Conservation (phyloP, 345 rosid species). For the Mallotus nudiflorus region DNA sequence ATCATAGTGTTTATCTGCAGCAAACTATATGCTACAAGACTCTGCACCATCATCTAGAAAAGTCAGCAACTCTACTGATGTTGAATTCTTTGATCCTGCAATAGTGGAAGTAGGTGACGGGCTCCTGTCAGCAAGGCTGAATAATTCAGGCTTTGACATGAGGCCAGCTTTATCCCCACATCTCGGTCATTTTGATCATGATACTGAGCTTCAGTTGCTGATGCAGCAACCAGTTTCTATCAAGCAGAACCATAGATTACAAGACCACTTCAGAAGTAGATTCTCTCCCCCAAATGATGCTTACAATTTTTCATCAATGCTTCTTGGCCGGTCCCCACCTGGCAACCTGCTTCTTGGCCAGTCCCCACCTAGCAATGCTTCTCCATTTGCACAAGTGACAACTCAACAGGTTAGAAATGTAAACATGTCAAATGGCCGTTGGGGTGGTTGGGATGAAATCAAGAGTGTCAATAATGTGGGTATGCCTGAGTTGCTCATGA, state of each 20-base stretch:
- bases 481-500: conserved; percentile 34
- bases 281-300: conserved; percentile 38
- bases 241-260: conserved; percentile 35
- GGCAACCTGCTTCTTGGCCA: conserved; percentile 29
- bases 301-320: conserved; percentile 27
- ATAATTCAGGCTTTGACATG: conserved; percentile 33
- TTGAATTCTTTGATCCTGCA: conserved; percentile 53
- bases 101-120: conserved; percentile 45
- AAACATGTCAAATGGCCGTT: conserved; percentile 35
- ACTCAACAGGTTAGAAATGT: conserved; percentile 35
- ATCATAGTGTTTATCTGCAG: conserved; percentile 28
- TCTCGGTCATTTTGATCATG: conserved; percentile 32
- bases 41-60: conserved; percentile 28
- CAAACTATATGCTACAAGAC: conserved; percentile 30
- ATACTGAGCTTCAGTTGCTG: conserved; percentile 34
- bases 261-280: conserved; percentile 27
- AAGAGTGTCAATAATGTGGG: conserved; percentile 28
- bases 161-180: conserved; percentile 28
- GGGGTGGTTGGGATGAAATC: conserved; percentile 49
- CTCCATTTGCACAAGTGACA: conserved; percentile 32
- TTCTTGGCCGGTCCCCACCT: conserved; percentile 31
- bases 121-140: conserved; percentile 25
- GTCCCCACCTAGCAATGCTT: conserved; percentile 27
- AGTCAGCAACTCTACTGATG: conserved; percentile 29
- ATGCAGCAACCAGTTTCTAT: conserved; percentile 39